phyloP scores from a whole-genome alignment of 2,329 filamentous ascomycete species.

The Nigrospora osmanthi region DNA sequence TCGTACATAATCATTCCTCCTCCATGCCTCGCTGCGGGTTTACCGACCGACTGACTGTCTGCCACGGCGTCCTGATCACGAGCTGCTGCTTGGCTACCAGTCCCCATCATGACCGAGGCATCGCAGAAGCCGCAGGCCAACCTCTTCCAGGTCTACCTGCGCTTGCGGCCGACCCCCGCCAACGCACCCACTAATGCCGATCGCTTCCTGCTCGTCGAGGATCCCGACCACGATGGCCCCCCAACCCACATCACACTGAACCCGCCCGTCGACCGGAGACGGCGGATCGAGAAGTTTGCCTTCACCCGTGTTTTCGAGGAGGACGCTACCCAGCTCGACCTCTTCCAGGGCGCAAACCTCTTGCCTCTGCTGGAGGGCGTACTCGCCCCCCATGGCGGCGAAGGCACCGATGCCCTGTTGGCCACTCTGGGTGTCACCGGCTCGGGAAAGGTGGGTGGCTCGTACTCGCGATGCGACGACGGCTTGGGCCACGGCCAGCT shows the following conservation, averaged over 20 bases:
- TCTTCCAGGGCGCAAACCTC: conserved; percentile 76
- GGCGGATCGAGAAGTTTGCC: conserved; percentile 86
- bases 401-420: conserved; percentile 81
- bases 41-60: too few species aligned
- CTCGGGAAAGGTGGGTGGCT: conserved; percentile 74
- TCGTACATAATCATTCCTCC: too few species aligned
- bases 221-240: conserved; percentile 31
- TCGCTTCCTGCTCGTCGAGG: conserved; percentile 74
- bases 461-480: too few species aligned
- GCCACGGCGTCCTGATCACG: too few species aligned
- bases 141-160: conserved; percentile 87
- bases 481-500: conserved; percentile 1
- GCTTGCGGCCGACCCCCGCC: conserved; percentile 62
- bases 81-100: not conserved
- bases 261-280: conserved; percentile 76
- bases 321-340: conserved; percentile 71
- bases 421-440: conserved; percentile 92
- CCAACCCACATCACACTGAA: conserved; percentile 69
- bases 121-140: conserved; percentile 38
- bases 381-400: conserved; percentile 60
- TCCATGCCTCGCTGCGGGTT: too few species aligned
- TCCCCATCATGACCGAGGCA: conserved; percentile 27
- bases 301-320: conserved; percentile 95
- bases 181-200: conserved; percentile 40
- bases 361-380: conserved; percentile 73